Base-by-base conservation (phyloP, 1,284 basidiomycete species). In the Boletus semigastroideus region DNA sequence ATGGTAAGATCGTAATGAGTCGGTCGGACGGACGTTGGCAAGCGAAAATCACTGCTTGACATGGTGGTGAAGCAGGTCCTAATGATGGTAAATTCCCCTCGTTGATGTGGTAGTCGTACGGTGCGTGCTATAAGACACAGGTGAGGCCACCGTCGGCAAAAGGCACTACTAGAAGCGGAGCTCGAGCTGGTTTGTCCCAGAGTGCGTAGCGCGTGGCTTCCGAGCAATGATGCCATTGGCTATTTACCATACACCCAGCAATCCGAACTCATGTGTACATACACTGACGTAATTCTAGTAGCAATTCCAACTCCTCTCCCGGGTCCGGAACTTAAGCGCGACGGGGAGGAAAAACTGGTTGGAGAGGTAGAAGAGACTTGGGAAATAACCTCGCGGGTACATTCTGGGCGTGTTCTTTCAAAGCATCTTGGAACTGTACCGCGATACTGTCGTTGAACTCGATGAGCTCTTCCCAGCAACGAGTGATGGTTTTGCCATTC, bases 1-100 rank as follows among this genome's bases (percentile, higher is more conserved):
- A 96, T 76, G 44, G 84, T 87, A 47, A 97, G 71, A 62, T 87
- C 90, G 72, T 97, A 98, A 71, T 95, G 92, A 25, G 73, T 79
- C 19, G 92, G 87, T 59, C 79, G 82, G 53, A 92, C 84, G 60
- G 85, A 76, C 11, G 79, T 80, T 12, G 92, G 92, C 46, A 96
- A 81, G 59, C 92, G 84, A 70, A 87, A 91, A 55, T 83, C 39
- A 4, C 14, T 51, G 46, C 40, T 53, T 43, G 61, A 56, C 54
- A 57, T 69, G 33, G 51, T 47, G 41, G 56, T 55, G 31, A 54
- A 58, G 42, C 46, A 50, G 8, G 44, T 39, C 58, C 49, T 56
- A 46, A 47, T 37, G 27, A 46, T 43, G 38, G 41, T 46, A 20
- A 33, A 44, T 31, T 49, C 47, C 36, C 36, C 44, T 20, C 43